Conservation (phyloP, 768 basidiomycete species). For the Mycena indigotica region DNA sequence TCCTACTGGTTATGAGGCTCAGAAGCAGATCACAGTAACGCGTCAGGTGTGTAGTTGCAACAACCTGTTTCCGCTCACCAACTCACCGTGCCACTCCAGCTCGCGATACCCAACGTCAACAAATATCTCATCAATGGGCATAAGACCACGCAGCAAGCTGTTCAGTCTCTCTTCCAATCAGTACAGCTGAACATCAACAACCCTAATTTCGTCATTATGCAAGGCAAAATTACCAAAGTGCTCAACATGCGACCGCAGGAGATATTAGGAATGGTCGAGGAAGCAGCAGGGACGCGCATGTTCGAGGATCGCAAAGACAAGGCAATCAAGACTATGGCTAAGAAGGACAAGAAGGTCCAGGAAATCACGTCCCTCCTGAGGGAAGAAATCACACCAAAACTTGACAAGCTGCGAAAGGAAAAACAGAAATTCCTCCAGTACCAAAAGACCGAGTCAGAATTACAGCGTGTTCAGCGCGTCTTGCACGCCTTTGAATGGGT, state of each 20-base stretch:
- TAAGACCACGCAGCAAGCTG: conserved; percentile 79
- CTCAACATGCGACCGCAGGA: conserved; percentile 99
- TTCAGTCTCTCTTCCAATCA: conserved; percentile 93
- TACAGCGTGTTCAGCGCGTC: conserved; percentile 81
- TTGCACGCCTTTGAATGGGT: conserved; percentile 90
- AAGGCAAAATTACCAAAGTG: conserved; percentile 98
- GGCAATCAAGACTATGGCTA: conserved; percentile 91
- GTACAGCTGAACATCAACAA: conserved; percentile 99
- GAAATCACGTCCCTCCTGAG: conserved; percentile 78
- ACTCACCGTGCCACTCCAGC: conserved; percentile 46
- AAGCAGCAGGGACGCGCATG: conserved; percentile 98
- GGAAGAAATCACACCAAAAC: conserved; percentile 93
- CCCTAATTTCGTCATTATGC: conserved; percentile 99
- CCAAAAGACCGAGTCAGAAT: conserved; percentile 85
- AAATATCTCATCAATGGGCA: conserved; percentile 98
- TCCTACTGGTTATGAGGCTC: conserved; percentile 79
- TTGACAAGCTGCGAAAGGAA: conserved; percentile 86
- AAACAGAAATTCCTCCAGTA: conserved; percentile 87
- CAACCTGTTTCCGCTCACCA: neutral
- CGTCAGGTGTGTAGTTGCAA: conserved; percentile 68
- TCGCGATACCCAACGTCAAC: conserved; percentile 88
- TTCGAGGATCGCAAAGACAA: conserved; percentile 99
- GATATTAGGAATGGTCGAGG: conserved; percentile 97
- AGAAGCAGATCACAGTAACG: conserved; percentile 92
- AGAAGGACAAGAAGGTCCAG: conserved; percentile 94